phyloP scores from a whole-genome alignment of 306 rosid genomes.

The Geum urbanum region DNA sequence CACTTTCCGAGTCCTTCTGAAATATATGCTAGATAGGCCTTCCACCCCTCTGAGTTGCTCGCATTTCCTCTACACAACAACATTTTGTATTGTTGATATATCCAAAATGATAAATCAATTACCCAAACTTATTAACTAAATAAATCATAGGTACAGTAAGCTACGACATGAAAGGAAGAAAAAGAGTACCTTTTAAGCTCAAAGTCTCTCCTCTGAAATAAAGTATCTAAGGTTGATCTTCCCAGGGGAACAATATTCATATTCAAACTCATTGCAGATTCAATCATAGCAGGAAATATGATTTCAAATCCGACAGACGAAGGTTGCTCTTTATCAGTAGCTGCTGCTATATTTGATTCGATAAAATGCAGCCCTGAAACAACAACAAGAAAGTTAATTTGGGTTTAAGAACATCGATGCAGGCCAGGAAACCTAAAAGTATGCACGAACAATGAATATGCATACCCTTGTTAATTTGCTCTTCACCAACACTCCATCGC shows the following conservation, averaged over 20 bases:
- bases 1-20: slow-evolving; percentile 64
- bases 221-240: slow-evolving; percentile 34
- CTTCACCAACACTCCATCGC: slow-evolving; percentile 57
- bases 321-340: slow-evolving; percentile 50
- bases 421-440: neutral
- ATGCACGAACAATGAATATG: neutral
- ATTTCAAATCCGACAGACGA: slow-evolving; percentile 69
- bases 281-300: slow-evolving; percentile 59
- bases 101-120: neutral
- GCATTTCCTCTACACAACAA: slow-evolving; percentile 38
- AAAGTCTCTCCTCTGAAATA: slow-evolving; percentile 48
- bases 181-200: slow-evolving; percentile 47
- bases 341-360: slow-evolving; percentile 55
- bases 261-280: slow-evolving; percentile 46
- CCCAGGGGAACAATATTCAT: slow-evolving; percentile 44
- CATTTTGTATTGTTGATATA: neutral
- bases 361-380: slow-evolving; percentile 71
- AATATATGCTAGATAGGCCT: slow-evolving; percentile 66
- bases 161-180: neutral
- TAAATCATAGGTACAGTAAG: neutral
- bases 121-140: neutral
- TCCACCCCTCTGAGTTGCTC: slow-evolving; percentile 58
- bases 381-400: no score
- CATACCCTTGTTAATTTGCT: slow-evolving; percentile 58
- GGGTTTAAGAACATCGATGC: no score